A percentile compares a stretch with the other conserved stretches of the same genome.
Conservation (phyloP, 164 flowering plant species). For the Cinnamomum micranthum region DNA sequence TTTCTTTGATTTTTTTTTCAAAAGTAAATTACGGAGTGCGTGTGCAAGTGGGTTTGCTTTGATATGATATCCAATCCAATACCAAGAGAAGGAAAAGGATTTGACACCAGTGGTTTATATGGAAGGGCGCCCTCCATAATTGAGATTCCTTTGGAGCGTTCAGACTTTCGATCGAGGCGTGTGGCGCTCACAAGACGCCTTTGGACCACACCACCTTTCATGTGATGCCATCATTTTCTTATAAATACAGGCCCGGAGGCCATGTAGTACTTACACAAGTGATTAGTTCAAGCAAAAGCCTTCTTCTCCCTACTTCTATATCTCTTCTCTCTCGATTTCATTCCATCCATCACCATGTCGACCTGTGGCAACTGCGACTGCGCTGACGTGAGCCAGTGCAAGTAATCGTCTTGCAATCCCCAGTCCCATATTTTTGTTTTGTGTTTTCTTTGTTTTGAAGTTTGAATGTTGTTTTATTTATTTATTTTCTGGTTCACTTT, state of each 20-base stretch:
- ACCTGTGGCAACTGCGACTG: conserved; percentile 77
- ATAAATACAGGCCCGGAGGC: conserved; percentile 2
- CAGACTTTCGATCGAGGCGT: conserved; percentile 2
- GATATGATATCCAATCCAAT: neutral
- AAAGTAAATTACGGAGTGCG: no score
- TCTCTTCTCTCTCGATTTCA: neutral
- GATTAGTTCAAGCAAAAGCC: neutral
- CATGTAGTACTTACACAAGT: neutral
- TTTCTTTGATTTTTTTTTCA: no score
- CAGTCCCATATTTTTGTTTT: no score
- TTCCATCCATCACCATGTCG: conserved; percentile 42
- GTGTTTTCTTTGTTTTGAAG: neutral
- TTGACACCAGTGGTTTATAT: conserved; percentile 10
- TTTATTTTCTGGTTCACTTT: neutral
- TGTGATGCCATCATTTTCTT: neutral
- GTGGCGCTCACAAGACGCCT: conserved; percentile 6
- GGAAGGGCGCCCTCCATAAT: conserved; percentile 3
- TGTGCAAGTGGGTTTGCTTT: neutral
- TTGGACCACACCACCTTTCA: neutral
- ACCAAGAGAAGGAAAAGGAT: neutral
- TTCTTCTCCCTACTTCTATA: conserved; percentile 5
- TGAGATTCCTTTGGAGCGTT: conserved; percentile 14
- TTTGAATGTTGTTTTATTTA: neutral
- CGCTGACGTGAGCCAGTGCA: conserved; percentile 69
- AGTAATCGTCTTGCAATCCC: conserved; percentile 7